Base-by-base conservation (phyloP, 225 moss, liverwort and hornwort species). In the Takakia lepidozioides region DNA sequence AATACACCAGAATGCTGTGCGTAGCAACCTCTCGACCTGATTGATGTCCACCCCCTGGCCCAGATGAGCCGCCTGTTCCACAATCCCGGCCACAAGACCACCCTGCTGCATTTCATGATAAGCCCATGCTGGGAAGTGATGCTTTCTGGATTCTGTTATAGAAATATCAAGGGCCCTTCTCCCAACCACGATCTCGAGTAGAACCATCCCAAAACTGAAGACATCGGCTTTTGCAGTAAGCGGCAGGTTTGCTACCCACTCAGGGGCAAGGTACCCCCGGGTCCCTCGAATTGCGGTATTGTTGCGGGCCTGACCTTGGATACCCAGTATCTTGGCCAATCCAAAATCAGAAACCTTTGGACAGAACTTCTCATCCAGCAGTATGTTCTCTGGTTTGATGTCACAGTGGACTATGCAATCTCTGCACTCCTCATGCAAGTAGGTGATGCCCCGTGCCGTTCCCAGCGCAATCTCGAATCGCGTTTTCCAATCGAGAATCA, bases 301-400 rank as follows among this genome's bases (percentile, higher is more conserved):
- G 43, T 71, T 58, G 16, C 75, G 68, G 29, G 66, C 71, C 16
- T 57, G 67, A 29, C 75, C 65, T 9, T 67, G 64, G 19, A 69
- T 44, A 29, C 75, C 82, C 32, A 87, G 39, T 15, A 85, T 72
- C 61, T 81, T 88, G 10, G 81, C 76, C 38, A 84, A 60, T 32
- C 84, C 81, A 44, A 70, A 78, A 46, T 88, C 84, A 0, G 81
- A 78, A 19, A 84, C 75, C 55, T 81, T 87, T 6, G 87, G 80
- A 46, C 64, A 78, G 35, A 77, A 84, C 1, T 57, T 49, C 2
- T 67, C 69, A 59, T 84, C 87, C 55, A 84, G 26, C 78, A n/a
- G n/a, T n/a, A n/a, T n/a, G n/a, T n/a, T n/a, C n/a, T n/a, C n/a
- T n/a, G n/a, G n/a, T n/a, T n/a, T 84, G 26, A 87, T 39, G 51